Base-by-base conservation (phyloP, 371 early-diverging fungal genomes). In the Lichtheimia hyalospora region DNA sequence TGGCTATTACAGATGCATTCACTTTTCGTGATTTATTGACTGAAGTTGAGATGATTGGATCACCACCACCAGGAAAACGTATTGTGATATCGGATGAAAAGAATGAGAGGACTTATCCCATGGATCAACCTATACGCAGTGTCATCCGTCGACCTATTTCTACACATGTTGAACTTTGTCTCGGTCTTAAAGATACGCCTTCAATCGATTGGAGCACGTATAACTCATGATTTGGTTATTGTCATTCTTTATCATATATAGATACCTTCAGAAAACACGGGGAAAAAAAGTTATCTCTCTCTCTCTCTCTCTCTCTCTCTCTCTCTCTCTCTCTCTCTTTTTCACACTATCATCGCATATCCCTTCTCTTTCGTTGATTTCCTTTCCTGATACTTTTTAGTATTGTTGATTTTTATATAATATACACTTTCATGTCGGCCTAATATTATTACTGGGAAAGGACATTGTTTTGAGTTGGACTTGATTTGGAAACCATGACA, bases 1-100 rank as follows among this genome's bases (percentile, higher is more conserved):
- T 81, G 42, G 81, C 75, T 55, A 81, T 81, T 50, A 75, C 81
- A 10, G 77, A 81, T 42, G 64, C 67, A 0, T 81, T 72, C 41
- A 81, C 81, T n/a, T 81, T 81, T 67, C 56, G 71, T 43, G 74
- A 81, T 54, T 57, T 77, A 3, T 54, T 81, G 52, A 60, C 61
- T 13, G 77, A 77, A 54, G 71, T 74, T 7, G 81, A 77, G 48
- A 64, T 74, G 63, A 67, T 63, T n/a, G 73, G 71, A 14, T 51
- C 69, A 2, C 75, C 77, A n/a, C 81, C 81, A 24, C 73, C 68
- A 10, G 81, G 81, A 3, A 81, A 81, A 46, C 51, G 71, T 18
- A 70, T 81, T 40, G 73, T 81, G 42, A 70, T 81, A 51, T 67
- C 73, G 4, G 73, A 77, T 64, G 57, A 62, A 1, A 66, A 66